These are phyloP conservation scores for Leptographium flavum DNA, from an alignment of 2,329 filamentous ascomycete genomes.

Conservation along the genomic window DNA sequence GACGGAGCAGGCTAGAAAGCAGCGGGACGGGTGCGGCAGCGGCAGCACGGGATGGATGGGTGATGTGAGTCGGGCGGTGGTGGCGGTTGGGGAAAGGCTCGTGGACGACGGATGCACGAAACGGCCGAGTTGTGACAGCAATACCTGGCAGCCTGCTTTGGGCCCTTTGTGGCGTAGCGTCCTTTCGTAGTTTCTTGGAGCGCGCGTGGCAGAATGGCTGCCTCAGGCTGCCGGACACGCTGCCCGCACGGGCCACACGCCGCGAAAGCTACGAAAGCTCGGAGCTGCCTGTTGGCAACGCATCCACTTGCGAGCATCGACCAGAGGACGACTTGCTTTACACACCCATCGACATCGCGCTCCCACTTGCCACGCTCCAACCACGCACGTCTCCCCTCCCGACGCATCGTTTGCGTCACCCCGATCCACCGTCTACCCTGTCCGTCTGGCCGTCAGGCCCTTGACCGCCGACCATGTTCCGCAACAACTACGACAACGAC, in stretches of 20 bases:
- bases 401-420: background rate
- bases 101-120: too few relatives aligned
- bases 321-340: too few relatives aligned
- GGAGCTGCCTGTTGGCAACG: slow-evolving; percentile 10
- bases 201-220: background rate
- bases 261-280: slow-evolving; percentile 11
- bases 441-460: background rate
- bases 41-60: too few relatives aligned
- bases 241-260: slow-evolving; percentile 3
- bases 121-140: too few relatives aligned
- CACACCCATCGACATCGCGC: background rate
- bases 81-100: too few relatives aligned
- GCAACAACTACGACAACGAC: slow-evolving; percentile 99
- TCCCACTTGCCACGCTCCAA: background rate
- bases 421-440: background rate
- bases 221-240: slow-evolving; percentile 2
- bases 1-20: too few relatives aligned
- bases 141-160: background rate
- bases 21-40: too few relatives aligned
- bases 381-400: too few relatives aligned
- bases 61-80: too few relatives aligned
- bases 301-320: too few relatives aligned
- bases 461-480: slow-evolving; percentile 61
- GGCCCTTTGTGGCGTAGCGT: background rate
- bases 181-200: background rate